Percentiles rank a stretch among this genome's conserved stretches.
Evolutionary conservation across 2,329 filamentous ascomycete species (phyloP).

Genomic region (Leptographium galeiforme): DNA sequence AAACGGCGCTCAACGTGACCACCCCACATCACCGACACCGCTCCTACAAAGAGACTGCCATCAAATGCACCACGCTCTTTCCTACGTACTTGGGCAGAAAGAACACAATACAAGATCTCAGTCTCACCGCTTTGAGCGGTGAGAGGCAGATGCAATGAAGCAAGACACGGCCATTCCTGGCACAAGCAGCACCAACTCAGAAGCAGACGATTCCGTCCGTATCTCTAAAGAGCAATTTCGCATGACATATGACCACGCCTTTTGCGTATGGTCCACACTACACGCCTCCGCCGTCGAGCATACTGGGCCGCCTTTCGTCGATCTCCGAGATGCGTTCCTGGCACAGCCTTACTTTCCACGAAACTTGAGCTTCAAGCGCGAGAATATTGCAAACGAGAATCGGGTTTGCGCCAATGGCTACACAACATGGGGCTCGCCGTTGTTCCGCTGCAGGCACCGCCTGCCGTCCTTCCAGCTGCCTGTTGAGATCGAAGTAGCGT

Average conservation of each 20-base stretch:
- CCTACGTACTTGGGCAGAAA: no score
- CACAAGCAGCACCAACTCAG: not conserved
- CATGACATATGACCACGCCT: not conserved
- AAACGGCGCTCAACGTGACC: no score
- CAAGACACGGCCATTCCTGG: no score
- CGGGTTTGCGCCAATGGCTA: slow-evolving; percentile 1
- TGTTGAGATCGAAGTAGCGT: slow-evolving; percentile 4
- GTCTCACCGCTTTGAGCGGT: no score
- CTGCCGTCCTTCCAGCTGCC: slow-evolving; percentile 4
- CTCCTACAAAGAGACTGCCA: no score
- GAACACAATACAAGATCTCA: no score
- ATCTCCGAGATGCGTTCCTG: slow-evolving; percentile 1
- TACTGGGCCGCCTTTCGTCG: slow-evolving; percentile 10
- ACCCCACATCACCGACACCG: no score
- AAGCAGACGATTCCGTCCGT: not conserved
- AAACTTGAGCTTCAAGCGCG: slow-evolving; percentile 2
- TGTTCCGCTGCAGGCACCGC: not conserved
- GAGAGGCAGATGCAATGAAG: no score
- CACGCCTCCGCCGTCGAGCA: slow-evolving; percentile 1
- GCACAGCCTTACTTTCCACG: slow-evolving; percentile 1
- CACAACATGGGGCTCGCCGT: not conserved
- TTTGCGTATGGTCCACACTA: not conserved
- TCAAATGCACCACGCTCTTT: no score
- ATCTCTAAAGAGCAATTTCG: slow-evolving; percentile 1
- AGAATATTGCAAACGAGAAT: slow-evolving; percentile 2